A percentile compares a stretch with the other conserved stretches of the same genome.
phyloP scores from a whole-genome alignment of 1,284 basidiomycete genomes.

The Puccinia triticina region DNA sequence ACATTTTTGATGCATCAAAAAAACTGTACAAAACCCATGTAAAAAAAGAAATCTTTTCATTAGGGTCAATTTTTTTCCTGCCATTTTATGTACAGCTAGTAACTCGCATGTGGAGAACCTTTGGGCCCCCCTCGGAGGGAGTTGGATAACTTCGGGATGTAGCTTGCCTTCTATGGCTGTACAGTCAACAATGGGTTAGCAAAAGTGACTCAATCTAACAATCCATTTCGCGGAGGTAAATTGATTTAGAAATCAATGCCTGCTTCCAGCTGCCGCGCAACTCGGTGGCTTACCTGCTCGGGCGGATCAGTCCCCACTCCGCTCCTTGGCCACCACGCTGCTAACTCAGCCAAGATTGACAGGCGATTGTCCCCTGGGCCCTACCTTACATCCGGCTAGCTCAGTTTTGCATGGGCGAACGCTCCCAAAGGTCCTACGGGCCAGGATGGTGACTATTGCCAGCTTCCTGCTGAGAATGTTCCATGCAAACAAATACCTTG shows the following conservation, averaged over 20 bases:
- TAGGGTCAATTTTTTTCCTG: too few species aligned
- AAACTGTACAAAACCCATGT: too few species aligned
- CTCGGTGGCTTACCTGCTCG: slow-evolving; percentile 64
- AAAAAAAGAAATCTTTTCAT: too few species aligned
- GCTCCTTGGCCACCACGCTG: not conserved
- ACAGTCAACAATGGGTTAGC: too few species aligned
- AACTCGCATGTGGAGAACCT: too few species aligned
- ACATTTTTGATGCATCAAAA: too few species aligned
- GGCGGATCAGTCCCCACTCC: slow-evolving; percentile 31
- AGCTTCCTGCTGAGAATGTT: slow-evolving; percentile 86
- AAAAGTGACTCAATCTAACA: too few species aligned
- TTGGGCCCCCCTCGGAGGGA: too few species aligned
- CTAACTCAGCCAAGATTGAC: slow-evolving; percentile 32
- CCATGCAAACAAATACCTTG: slow-evolving; percentile 85
- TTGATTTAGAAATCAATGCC: slow-evolving; percentile 88
- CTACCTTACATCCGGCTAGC: slow-evolving; percentile 15
- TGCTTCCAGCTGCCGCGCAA: slow-evolving; percentile 83
- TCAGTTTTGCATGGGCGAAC: slow-evolving; percentile 65
- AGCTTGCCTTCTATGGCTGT: too few species aligned
- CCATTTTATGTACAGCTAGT: too few species aligned
- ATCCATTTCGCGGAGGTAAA: too few species aligned
- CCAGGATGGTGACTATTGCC: slow-evolving; percentile 75
- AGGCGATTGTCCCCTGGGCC: slow-evolving; percentile 49
- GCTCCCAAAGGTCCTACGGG: slow-evolving; percentile 74
- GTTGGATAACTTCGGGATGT: too few species aligned